Evolutionary conservation across 2,329 filamentous ascomycete genomes (phyloP).

Genomic region (Neobulgaria alba): DNA sequence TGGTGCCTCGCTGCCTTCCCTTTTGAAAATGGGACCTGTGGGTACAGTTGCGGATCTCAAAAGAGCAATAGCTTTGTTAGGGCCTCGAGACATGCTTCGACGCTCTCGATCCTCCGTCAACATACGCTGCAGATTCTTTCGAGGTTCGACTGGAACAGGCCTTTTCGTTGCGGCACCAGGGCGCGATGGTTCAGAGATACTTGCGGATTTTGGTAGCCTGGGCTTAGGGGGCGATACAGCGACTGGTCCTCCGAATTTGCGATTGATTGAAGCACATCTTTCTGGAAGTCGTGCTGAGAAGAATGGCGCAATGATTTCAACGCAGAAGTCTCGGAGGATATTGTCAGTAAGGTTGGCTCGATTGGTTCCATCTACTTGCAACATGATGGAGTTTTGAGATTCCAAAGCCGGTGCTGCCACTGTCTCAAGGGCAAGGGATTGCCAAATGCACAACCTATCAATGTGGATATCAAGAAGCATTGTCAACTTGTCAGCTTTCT

Average conservation of each 20-base stretch:
- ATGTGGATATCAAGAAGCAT: slow-evolving; percentile 64
- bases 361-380: slow-evolving; percentile 4
- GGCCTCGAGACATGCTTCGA: slow-evolving; percentile 47
- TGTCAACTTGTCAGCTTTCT: slow-evolving; percentile 47
- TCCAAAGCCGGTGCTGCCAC: slow-evolving; percentile 31
- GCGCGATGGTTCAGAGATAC: slow-evolving; percentile 36
- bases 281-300: slow-evolving; percentile 70
- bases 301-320: slow-evolving; percentile 74
- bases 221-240: slow-evolving; percentile 48
- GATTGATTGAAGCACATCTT: slow-evolving; percentile 60
- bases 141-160: slow-evolving; percentile 33
- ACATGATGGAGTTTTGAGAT: slow-evolving; percentile 30
- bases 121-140: slow-evolving; percentile 51
- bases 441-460: slow-evolving; percentile 77
- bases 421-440: slow-evolving; percentile 61
- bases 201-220: slow-evolving; percentile 37
- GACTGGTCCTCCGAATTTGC: slow-evolving; percentile 66
- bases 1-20: slow-evolving; percentile 55
- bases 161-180: slow-evolving; percentile 46
- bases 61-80: slow-evolving; percentile 51
- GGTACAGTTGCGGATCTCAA: slow-evolving; percentile 61
- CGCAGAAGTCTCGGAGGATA: slow-evolving; percentile 65
- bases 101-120: slow-evolving; percentile 49
- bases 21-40: slow-evolving; percentile 52
- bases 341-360: slow-evolving; percentile 35